Percentiles rank a stretch among this genome's conserved stretches.
Evolutionary conservation across 495 filamentous ascomycete species (phyloP).

Genomic region (Neurospora sp.): DNA sequence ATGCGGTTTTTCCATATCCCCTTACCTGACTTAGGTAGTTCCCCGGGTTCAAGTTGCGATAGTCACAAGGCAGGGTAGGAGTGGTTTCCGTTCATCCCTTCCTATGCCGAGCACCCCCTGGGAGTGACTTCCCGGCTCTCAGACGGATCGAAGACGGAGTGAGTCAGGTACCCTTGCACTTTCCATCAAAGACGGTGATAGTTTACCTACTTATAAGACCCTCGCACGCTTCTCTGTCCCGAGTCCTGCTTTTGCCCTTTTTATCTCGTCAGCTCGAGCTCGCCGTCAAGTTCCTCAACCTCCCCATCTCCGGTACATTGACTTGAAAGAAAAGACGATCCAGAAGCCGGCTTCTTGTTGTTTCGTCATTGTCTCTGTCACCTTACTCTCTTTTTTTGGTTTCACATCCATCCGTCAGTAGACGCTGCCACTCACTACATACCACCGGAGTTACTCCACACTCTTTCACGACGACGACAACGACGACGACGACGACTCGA

Average conservation of each 20-base stretch:
- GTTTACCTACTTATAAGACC: not conserved
- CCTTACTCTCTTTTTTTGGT: not conserved
- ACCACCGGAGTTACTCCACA: not conserved
- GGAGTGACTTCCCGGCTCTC: not conserved
- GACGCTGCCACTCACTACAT: not conserved
- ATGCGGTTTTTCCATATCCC: not conserved
- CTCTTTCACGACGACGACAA: not conserved
- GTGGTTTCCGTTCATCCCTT: not conserved
- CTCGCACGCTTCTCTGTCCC: not conserved
- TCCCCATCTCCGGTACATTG: not conserved
- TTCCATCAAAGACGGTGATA: not conserved
- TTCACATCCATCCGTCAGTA: not conserved
- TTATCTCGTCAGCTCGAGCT: not conserved
- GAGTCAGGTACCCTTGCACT: not conserved
- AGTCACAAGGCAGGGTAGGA: not conserved
- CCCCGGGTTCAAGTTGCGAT: not conserved
- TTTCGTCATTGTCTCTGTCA: not conserved
- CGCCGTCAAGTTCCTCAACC: not conserved
- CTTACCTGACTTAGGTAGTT: not conserved
- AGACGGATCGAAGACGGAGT: not conserved
- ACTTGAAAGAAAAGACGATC: not conserved
- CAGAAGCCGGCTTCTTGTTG: not conserved
- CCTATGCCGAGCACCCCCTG: not conserved
- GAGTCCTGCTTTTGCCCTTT: not conserved
- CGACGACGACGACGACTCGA: not conserved